Conservation (phyloP, 2,329 filamentous ascomycete genomes). For the Penicillium nordicum region DNA sequence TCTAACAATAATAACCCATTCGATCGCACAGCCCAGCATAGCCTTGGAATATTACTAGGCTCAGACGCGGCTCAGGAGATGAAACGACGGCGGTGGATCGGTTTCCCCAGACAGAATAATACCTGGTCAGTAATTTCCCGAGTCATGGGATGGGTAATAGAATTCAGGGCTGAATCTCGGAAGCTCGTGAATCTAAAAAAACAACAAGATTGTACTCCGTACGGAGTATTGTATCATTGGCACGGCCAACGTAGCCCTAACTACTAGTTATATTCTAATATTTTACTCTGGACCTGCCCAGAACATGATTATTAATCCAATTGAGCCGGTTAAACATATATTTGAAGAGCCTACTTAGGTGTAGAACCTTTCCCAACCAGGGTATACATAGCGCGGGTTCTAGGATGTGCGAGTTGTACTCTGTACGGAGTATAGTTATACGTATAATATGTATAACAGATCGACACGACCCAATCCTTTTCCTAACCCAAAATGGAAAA, state of each 20-base stretch:
- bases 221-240: background rate
- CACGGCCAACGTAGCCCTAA: background rate
- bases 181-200: background rate
- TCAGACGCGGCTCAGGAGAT: conserved; percentile 9
- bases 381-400: background rate
- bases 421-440: background rate
- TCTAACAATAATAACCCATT: background rate
- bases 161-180: conserved; percentile 6
- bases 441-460: background rate
- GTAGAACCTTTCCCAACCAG: background rate
- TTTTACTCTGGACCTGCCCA: background rate
- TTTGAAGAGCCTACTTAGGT: background rate
- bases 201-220: background rate
- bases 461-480: background rate
- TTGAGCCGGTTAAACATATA: background rate
- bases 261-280: background rate
- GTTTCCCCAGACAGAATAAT: conserved; percentile 7
- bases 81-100: conserved; percentile 11
- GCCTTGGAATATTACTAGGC: conserved; percentile 7
- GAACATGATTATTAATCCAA: background rate
- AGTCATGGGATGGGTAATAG: background rate
- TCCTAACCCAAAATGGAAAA: background rate
- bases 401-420: background rate
- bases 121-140: background rate
- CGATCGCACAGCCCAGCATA: background rate